Evolutionary conservation across 2,329 filamentous ascomycete genomes (phyloP).

Genomic region (Clonostachys rosea): DNA sequence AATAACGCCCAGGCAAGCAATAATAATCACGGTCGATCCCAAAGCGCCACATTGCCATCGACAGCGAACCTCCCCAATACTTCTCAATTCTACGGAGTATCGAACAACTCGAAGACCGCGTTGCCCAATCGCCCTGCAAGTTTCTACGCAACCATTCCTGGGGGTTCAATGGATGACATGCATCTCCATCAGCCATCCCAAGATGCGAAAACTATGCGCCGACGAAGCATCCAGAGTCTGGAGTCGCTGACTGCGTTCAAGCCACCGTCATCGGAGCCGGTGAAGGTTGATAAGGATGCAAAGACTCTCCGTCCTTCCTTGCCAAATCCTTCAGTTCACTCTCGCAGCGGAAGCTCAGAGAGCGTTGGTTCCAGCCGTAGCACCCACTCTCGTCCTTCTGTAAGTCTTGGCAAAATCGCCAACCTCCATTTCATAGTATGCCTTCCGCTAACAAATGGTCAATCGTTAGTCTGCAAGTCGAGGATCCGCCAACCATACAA

Average conservation of each 20-base stretch:
- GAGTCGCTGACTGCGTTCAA: constrained; percentile 23
- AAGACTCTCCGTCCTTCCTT: constrained; percentile 32
- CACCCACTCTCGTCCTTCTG: constrained; percentile 57
- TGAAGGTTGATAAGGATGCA: constrained; percentile 26
- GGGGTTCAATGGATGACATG: constrained; percentile 62
- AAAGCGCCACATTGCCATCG: constrained; percentile 23
- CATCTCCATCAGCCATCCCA: constrained; percentile 58
- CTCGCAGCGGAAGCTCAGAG: constrained; percentile 57
- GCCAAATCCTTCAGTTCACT: constrained; percentile 13
- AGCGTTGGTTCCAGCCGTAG: constrained; percentile 57
- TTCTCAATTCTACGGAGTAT: constrained; percentile 20
- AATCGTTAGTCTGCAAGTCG: constrained; percentile 55
- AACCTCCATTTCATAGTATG: constrained; percentile 13
- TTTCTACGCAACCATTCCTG: constrained; percentile 41
- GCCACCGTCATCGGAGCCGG: constrained; percentile 3
- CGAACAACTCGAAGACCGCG: constrained; percentile 19
- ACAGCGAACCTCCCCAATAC: constrained; percentile 14
- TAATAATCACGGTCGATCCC: constrained; percentile 27
- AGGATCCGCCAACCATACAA: constrained; percentile 46
- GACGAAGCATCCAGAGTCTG: constrained; percentile 74
- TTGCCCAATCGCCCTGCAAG: constrained; percentile 44
- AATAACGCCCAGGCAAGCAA: constrained; percentile 35
- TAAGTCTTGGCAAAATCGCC: constrained; percentile 38
- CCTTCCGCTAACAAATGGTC: constrained; percentile 41
- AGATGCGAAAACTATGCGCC: constrained; percentile 69